Conservation (phyloP, 352 stramenopile genomes). For the Globisporangium echinulatum region DNA sequence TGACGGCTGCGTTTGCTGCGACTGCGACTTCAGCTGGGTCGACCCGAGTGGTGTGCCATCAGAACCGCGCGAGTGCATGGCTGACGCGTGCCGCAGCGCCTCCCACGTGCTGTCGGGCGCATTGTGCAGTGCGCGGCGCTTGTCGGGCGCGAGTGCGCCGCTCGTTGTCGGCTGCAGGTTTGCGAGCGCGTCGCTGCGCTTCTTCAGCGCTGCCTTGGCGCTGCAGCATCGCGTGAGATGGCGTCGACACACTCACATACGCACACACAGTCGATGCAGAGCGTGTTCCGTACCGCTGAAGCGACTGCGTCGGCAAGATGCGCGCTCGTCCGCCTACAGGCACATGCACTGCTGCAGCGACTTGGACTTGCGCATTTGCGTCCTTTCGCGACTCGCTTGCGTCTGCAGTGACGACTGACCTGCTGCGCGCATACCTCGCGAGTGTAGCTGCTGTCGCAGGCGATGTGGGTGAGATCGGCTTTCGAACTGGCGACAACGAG, state of each 20-base stretch:
- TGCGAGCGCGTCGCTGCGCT: conserved; percentile 26
- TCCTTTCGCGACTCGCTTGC: neutral
- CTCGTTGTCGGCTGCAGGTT: conserved; percentile 17
- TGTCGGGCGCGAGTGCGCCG: conserved; percentile 10
- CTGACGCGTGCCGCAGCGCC: conserved; percentile 11
- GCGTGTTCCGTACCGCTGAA: conserved; percentile 10
- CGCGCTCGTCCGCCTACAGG: conserved; percentile 30
- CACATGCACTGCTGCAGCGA: conserved; percentile 9
- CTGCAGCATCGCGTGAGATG: neutral
- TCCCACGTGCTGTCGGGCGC: conserved; percentile 18
- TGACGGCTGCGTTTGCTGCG: neutral
- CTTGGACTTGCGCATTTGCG: neutral
- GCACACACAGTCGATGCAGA: neutral
- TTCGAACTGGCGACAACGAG: conserved; percentile 11
- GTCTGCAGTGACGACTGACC: neutral
- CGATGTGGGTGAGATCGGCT: neutral
- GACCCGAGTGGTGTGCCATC: neutral
- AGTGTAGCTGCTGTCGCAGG: neutral
- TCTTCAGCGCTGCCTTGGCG: conserved; percentile 19
- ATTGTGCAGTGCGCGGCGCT: conserved; percentile 9
- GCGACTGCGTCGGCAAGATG: conserved; percentile 19
- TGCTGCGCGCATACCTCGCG: neutral
- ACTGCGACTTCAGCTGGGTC: neutral
- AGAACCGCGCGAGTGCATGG: neutral
- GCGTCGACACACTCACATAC: too few species aligned